Evolutionary conservation across 352 stramenopile species (phyloP).

Genomic region (Globisporangium apiculatum): DNA sequence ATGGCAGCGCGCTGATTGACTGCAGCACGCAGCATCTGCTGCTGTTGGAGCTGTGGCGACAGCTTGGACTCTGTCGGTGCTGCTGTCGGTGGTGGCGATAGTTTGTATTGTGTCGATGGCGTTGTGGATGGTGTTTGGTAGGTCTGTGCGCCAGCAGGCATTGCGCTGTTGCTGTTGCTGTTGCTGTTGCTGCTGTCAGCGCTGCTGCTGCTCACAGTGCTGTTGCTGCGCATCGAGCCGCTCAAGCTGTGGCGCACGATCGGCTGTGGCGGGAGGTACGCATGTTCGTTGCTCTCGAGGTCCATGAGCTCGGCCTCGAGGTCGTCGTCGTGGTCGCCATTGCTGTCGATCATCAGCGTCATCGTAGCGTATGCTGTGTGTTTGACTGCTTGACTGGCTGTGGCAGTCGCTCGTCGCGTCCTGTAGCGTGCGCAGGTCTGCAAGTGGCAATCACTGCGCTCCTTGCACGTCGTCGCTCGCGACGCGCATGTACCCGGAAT

Average conservation of each 20-base stretch:
- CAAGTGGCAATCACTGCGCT: too few species aligned
- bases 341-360: background rate
- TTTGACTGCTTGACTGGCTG: background rate
- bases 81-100: background rate
- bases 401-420: too few species aligned
- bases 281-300: slow-evolving; percentile 45
- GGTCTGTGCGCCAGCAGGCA: background rate
- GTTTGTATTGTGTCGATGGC: background rate
- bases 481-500: too few species aligned
- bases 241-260: slow-evolving; percentile 12
- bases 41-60: background rate
- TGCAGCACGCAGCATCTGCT: slow-evolving; percentile 5
- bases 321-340: slow-evolving; percentile 19
- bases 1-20: background rate
- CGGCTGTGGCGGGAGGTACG: slow-evolving; percentile 33
- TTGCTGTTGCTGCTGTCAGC: background rate
- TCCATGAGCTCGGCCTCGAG: slow-evolving; percentile 64
- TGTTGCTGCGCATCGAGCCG: slow-evolving; percentile 7
- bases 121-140: background rate
- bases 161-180: background rate
- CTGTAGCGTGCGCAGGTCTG: too few species aligned
- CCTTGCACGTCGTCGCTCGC: too few species aligned
- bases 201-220: background rate
- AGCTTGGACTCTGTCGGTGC: background rate
- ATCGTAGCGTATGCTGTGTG: background rate